A percentile compares a stretch with the other conserved stretches of the same genome.
These are phyloP conservation scores for Raffaelea albimanens DNA, from an alignment of 2,329 filamentous ascomycete genomes.

Conservation along the genomic window DNA sequence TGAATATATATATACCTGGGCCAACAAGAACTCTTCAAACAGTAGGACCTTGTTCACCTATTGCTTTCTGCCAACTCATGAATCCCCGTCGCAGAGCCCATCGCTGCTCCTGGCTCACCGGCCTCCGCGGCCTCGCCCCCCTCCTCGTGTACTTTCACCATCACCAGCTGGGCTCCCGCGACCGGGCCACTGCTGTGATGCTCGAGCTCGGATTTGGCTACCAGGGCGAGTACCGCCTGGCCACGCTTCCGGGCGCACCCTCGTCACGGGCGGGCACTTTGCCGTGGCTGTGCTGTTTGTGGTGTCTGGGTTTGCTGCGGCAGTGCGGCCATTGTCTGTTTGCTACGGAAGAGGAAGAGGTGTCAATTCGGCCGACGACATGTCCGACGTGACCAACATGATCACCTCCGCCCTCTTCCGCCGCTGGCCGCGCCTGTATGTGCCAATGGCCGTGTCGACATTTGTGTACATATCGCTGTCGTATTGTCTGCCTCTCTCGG, in stretches of 20 bases:
- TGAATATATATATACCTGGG: too few relatives aligned
- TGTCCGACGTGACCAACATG: not conserved
- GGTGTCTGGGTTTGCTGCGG: not conserved
- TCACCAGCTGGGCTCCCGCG: not conserved
- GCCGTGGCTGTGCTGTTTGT: not conserved
- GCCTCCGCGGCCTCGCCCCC: not conserved
- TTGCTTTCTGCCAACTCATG: too few relatives aligned
- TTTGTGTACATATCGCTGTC: not conserved
- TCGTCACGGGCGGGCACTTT: not conserved
- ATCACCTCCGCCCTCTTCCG: not conserved
- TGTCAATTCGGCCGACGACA: not conserved
- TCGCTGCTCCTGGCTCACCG: not conserved
- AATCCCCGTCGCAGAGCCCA: too few relatives aligned
- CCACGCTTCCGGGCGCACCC: not conserved
- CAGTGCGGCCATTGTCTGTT: not conserved
- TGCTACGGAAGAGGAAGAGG: not conserved
- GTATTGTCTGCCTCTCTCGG: not conserved
- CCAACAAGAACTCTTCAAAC: too few relatives aligned
- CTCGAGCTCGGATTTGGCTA: not conserved
- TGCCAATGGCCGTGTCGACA: not conserved
- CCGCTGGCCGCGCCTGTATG: not conserved
- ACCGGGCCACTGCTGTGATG: not conserved
- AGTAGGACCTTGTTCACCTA: too few relatives aligned
- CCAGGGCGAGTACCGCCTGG: not conserved
- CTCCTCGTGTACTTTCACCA: not conserved